Evolutionary conservation across 805 yeast species (phyloP).

Genomic region (Gaillardinia entomophila): DNA sequence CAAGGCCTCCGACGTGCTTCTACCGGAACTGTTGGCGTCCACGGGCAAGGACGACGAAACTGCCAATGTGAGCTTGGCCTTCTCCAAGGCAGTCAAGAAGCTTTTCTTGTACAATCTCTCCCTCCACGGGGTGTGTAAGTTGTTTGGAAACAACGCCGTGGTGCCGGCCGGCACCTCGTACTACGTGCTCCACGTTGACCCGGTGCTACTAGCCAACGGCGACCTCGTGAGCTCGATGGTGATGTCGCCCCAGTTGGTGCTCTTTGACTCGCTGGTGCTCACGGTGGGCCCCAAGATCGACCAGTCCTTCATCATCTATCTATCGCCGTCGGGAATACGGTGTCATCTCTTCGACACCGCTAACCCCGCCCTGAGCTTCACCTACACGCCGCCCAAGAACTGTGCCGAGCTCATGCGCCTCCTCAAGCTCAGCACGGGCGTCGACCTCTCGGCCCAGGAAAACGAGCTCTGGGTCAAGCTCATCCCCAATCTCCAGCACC

Average conservation of each 20-base stretch:
- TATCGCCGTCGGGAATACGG: conserved; percentile 38
- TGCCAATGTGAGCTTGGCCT: conserved; percentile 29
- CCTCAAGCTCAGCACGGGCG: conserved; percentile 30
- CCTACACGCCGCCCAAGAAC: conserved; percentile 18
- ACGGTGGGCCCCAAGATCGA: conserved; percentile 5
- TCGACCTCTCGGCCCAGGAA: conserved; percentile 12
- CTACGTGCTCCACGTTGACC: conserved; percentile 27
- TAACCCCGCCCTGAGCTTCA: conserved; percentile 16
- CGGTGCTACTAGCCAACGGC: conserved; percentile 32
- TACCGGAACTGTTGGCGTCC: conserved; percentile 21
- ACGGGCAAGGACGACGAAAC: conserved; percentile 27
- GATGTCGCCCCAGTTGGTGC: conserved; percentile 15
- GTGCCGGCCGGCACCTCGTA: conserved; percentile 7
- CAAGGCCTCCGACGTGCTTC: conserved; percentile 15
- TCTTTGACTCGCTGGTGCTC: conserved; percentile 21
- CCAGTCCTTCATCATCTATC: conserved; percentile 29
- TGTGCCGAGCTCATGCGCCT: conserved; percentile 23
- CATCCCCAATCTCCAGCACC: conserved; percentile 61
- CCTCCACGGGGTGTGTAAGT: conserved; percentile 12
- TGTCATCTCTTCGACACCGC: conserved; percentile 33
- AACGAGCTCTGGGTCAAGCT: conserved; percentile 56
- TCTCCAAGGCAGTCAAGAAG: conserved; percentile 36
- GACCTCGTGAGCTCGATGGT: conserved; percentile 30
- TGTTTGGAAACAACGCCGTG: conserved; percentile 36
- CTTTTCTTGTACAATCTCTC: conserved; percentile 29